Conservation (phyloP, 2,329 filamentous ascomycete genomes). For the Trichophyton schoenleinii region DNA sequence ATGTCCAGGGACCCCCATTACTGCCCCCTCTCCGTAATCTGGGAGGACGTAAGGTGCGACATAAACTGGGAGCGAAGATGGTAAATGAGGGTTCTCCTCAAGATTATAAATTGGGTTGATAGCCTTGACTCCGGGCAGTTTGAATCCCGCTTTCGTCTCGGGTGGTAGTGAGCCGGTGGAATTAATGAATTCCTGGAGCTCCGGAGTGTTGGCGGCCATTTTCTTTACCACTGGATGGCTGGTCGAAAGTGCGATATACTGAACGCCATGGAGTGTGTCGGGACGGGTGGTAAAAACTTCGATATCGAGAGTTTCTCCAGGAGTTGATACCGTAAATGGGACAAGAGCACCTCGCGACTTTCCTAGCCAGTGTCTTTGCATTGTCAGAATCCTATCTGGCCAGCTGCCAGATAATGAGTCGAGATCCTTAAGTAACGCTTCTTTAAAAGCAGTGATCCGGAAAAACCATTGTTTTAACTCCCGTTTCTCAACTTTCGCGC, state of each 20-base stretch:
- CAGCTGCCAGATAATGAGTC: conserved; percentile 55
- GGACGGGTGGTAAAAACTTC: conserved; percentile 74
- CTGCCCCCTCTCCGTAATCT: conserved; percentile 74
- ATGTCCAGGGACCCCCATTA: conserved; percentile 86
- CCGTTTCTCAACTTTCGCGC: conserved; percentile 68
- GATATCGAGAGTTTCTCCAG: conserved; percentile 34
- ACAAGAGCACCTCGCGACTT: conserved; percentile 61
- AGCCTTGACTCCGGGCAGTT: conserved; percentile 49
- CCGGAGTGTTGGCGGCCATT: conserved; percentile 46
- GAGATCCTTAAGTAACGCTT: conserved; percentile 58
- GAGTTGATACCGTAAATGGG: conserved; percentile 50
- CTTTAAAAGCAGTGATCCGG: conserved; percentile 65
- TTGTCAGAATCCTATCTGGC: conserved; percentile 69
- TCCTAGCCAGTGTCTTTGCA: conserved; percentile 83
- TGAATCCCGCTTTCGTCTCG: conserved; percentile 53
- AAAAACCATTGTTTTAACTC: conserved; percentile 83
- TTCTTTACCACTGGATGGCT: conserved; percentile 56
- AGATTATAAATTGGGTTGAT: conserved; percentile 52
- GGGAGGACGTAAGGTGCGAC: conserved; percentile 75
- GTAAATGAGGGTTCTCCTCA: conserved; percentile 35
- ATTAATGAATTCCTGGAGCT: conserved; percentile 56
- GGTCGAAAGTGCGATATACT: conserved; percentile 68
- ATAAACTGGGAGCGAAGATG: conserved; percentile 54
- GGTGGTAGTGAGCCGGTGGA: conserved; percentile 40
- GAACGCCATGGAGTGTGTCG: conserved; percentile 76